These are phyloP conservation scores for Apiospora rasikravindrae DNA, from an alignment of 2,329 filamentous ascomycete species.

Conservation along the genomic window DNA sequence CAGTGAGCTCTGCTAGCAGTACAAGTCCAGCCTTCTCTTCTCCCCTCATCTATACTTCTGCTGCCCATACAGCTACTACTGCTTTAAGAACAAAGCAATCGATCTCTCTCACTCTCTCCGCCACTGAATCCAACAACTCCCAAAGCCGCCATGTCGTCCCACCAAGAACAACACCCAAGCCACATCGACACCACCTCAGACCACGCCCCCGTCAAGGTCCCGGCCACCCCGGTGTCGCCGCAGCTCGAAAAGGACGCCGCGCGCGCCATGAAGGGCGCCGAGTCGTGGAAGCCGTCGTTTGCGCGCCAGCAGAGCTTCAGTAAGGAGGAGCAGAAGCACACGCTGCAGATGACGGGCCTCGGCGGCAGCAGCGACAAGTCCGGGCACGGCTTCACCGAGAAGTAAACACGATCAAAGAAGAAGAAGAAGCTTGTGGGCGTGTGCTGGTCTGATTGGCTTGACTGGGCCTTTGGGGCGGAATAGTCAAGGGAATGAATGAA, in stretches of 20 bases:
- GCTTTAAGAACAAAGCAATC: background rate
- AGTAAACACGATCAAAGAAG: background rate
- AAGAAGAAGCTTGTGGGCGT: background rate
- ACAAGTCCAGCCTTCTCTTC: background rate
- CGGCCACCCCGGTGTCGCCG: conserved; percentile 30
- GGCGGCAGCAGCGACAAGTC: conserved; percentile 42
- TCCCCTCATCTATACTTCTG: too few relatives aligned
- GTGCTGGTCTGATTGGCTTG: background rate
- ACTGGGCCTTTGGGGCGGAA: background rate
- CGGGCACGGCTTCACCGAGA: conserved; percentile 50
- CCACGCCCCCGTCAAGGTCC: background rate
- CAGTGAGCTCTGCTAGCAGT: background rate
- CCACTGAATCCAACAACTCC: background rate
- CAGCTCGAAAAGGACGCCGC: conserved; percentile 40
- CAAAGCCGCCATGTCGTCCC: background rate
- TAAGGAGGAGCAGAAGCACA: conserved; percentile 59
- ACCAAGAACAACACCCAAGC: background rate
- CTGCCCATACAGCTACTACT: too few relatives aligned
- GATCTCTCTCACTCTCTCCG: background rate
- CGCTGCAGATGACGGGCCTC: conserved; percentile 51
- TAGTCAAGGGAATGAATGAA: too few relatives aligned
- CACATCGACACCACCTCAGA: background rate
- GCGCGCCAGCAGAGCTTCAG: conserved; percentile 56
- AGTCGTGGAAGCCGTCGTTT: conserved; percentile 53
- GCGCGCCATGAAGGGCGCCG: conserved; percentile 43